These are phyloP conservation scores for Papiliotrema nemorosa DNA, from an alignment of 1,284 basidiomycete genomes.

Conservation along the genomic window DNA sequence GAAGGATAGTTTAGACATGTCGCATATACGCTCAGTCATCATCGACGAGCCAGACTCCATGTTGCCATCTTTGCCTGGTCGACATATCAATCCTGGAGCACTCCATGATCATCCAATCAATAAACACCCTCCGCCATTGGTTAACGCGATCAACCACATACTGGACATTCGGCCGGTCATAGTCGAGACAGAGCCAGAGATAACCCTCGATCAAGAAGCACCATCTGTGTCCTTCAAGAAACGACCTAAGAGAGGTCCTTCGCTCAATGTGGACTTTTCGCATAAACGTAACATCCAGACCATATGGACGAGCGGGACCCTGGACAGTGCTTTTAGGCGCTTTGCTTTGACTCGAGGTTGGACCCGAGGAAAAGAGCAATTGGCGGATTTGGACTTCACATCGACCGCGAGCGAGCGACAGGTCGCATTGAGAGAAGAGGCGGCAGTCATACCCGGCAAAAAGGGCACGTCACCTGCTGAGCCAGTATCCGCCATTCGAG, in stretches of 20 bases:
- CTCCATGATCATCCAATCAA: slow-evolving; percentile 19
- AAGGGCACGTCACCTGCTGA: slow-evolving; percentile 7
- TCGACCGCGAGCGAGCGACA: slow-evolving; percentile 11
- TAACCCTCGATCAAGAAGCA: not conserved
- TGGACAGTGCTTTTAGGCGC: slow-evolving; percentile 17
- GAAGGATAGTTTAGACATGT: not conserved
- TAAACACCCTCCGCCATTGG: slow-evolving; percentile 25
- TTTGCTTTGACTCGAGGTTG: slow-evolving; percentile 29
- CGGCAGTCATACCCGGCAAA: not conserved
- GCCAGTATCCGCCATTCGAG: not conserved
- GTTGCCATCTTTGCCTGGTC: slow-evolving; percentile 23
- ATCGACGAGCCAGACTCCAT: slow-evolving; percentile 37
- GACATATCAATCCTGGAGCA: slow-evolving; percentile 3
- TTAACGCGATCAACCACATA: slow-evolving; percentile 15
- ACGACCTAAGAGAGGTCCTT: not conserved
- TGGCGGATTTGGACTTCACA: slow-evolving; percentile 24
- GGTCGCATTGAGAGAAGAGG: not conserved
- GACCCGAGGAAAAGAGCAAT: slow-evolving; percentile 14
- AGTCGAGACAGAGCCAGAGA: not conserved
- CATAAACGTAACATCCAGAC: slow-evolving; percentile 18
- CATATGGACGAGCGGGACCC: slow-evolving; percentile 29
- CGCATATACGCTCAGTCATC: slow-evolving; percentile 19
- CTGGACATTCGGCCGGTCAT: slow-evolving; percentile 11
- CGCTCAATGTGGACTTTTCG: slow-evolving; percentile 13
- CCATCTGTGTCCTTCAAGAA: not conserved